phyloP scores from a whole-genome alignment of 768 basidiomycete species.

The Phylloporus sp. region DNA sequence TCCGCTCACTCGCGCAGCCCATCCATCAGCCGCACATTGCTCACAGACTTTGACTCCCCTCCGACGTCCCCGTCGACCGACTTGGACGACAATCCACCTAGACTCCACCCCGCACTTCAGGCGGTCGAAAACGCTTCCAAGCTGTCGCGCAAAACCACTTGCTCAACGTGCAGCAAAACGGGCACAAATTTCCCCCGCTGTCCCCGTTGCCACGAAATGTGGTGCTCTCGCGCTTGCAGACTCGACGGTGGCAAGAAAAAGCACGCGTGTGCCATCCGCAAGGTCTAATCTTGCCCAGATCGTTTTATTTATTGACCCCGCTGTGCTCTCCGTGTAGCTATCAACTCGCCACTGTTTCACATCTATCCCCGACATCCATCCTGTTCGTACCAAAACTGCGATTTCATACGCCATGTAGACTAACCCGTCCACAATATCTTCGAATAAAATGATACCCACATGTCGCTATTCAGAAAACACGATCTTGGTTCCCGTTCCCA shows the following conservation, averaged over 20 bases:
- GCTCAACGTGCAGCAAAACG: constrained; percentile 48
- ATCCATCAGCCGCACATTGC: constrained; percentile 42
- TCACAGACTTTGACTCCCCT: constrained; percentile 20
- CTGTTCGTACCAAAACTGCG: background rate
- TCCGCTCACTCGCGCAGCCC: constrained; percentile 24
- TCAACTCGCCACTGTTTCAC: background rate
- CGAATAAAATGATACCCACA: constrained; percentile 1
- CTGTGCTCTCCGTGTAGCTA: background rate
- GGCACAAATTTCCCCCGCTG: constrained; percentile 61
- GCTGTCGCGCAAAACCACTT: constrained; percentile 39
- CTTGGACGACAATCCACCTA: background rate
- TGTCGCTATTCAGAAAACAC: constrained; percentile 36
- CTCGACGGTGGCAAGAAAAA: constrained; percentile 48
- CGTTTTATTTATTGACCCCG: background rate
- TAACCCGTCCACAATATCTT: background rate
- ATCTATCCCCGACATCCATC: background rate
- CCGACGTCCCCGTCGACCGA: constrained; percentile 17
- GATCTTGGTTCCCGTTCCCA: constrained; percentile 90
- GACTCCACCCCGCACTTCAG: constrained; percentile 43
- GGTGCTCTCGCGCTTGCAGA: constrained; percentile 63
- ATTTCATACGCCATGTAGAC: background rate
- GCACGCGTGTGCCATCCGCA: constrained; percentile 39
- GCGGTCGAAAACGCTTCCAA: constrained; percentile 49
- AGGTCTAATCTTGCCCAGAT: constrained; percentile 5
- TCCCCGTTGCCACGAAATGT: constrained; percentile 50